Evolutionary conservation across 768 basidiomycete genomes (phyloP).

Genomic region (Omphalotus guepiniiformis): DNA sequence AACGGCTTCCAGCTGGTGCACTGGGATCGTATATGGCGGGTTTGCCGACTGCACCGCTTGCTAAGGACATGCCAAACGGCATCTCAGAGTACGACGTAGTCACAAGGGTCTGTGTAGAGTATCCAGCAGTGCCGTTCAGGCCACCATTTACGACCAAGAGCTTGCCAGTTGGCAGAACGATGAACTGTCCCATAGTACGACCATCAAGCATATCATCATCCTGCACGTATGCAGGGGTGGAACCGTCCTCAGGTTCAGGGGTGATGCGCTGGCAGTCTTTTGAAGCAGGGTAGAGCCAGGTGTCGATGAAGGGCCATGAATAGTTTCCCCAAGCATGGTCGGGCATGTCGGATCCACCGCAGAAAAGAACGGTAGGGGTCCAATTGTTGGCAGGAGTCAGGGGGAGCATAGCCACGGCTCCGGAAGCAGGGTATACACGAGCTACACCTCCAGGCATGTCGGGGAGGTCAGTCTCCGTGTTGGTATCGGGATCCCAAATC

Average conservation of each 20-base stretch:
- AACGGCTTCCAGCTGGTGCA: slow-evolving; percentile 67
- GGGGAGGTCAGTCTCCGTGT: slow-evolving; percentile 60
- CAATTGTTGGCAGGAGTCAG: slow-evolving; percentile 88
- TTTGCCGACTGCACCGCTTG: slow-evolving; percentile 70
- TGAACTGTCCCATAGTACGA: slow-evolving; percentile 91
- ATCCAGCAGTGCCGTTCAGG: slow-evolving; percentile 85
- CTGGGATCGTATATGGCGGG: slow-evolving; percentile 86
- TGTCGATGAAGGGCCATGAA: slow-evolving; percentile 65
- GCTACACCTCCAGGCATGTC: slow-evolving; percentile 70
- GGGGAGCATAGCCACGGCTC: slow-evolving; percentile 86
- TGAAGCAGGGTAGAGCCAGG: slow-evolving; percentile 68
- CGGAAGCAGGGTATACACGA: slow-evolving; percentile 88
- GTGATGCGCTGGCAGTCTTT: slow-evolving; percentile 78
- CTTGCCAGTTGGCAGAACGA: slow-evolving; percentile 74
- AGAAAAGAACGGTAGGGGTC: slow-evolving; percentile 81
- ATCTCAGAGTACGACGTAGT: slow-evolving; percentile 42
- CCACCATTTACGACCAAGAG: slow-evolving; percentile 86
- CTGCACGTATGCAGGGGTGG: slow-evolving; percentile 52
- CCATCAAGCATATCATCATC: slow-evolving; percentile 74
- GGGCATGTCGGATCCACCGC: slow-evolving; percentile 82
- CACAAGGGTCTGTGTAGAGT: slow-evolving; percentile 54
- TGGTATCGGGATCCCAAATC: slow-evolving; percentile 50
- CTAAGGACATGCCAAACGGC: slow-evolving; percentile 72
- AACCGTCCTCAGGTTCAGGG: slow-evolving; percentile 75
- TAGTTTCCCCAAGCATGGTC: slow-evolving; percentile 76